Evolutionary conservation across 2,329 filamentous ascomycete genomes (phyloP).

Genomic region (Trichoderma pleuroti): DNA sequence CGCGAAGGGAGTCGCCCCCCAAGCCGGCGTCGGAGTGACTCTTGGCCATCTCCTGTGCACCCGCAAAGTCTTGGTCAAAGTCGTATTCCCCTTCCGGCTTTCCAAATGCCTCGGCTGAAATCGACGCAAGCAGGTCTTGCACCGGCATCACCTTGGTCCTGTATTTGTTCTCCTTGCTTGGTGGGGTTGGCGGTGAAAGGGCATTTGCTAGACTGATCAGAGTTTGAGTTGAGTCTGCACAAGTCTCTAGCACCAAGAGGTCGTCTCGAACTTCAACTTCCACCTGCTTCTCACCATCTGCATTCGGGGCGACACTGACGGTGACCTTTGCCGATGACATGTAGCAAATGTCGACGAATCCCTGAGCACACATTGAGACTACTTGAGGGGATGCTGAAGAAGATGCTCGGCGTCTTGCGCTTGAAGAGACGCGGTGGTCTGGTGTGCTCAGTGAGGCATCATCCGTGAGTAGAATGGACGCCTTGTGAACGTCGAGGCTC

Average conservation of each 20-base stretch:
- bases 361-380: slow-evolving; percentile 57
- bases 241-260: slow-evolving; percentile 86
- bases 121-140: slow-evolving; percentile 82
- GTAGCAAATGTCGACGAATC: slow-evolving; percentile 82
- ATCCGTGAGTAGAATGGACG: slow-evolving; percentile 79
- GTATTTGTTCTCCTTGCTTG: slow-evolving; percentile 80
- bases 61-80: slow-evolving; percentile 60
- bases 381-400: slow-evolving; percentile 49
- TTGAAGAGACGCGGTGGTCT: slow-evolving; percentile 20
- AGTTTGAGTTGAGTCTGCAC: slow-evolving; percentile 94
- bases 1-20: slow-evolving; percentile 35
- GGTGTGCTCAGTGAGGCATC: slow-evolving; percentile 47
- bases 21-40: slow-evolving; percentile 33
- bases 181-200: slow-evolving; percentile 76
- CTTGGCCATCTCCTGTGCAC: slow-evolving; percentile 48
- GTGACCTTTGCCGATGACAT: slow-evolving; percentile 75
- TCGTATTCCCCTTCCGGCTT: slow-evolving; percentile 58
- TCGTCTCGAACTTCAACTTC: slow-evolving; percentile 82
- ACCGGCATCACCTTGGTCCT: slow-evolving; percentile 82
- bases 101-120: slow-evolving; percentile 80
- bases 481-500: slow-evolving; percentile 69
- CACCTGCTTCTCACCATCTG: slow-evolving; percentile 60
- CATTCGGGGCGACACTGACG: slow-evolving; percentile 55
- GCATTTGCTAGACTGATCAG: slow-evolving; percentile 75
- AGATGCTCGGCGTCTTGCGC: slow-evolving; percentile 27